Conservation (phyloP, 2,329 filamentous ascomycete genomes). For the Paecilomyces niveus region DNA sequence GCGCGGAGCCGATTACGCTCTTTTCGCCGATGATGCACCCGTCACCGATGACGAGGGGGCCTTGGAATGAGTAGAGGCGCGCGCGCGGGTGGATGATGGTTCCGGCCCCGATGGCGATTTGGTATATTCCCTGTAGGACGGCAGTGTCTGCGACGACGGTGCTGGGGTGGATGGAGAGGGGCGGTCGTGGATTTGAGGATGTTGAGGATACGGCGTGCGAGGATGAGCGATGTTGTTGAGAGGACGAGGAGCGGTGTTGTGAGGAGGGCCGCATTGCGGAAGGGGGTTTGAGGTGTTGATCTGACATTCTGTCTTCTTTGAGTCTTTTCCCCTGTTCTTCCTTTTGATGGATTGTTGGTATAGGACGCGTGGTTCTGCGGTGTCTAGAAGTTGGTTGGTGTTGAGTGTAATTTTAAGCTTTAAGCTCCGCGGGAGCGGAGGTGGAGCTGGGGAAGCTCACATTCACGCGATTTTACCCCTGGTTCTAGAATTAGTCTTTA, state of each 20-base stretch:
- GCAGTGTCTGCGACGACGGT: slow-evolving; percentile 33
- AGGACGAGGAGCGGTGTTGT: slow-evolving; percentile 17
- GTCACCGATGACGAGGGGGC: slow-evolving; percentile 72
- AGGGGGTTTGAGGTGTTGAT: slow-evolving; percentile 19
- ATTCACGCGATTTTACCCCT: neutral
- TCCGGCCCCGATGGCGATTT: slow-evolving; percentile 69
- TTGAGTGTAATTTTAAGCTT: neutral
- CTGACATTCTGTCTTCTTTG: neutral
- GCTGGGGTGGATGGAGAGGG: slow-evolving; percentile 28
- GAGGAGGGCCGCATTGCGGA: slow-evolving; percentile 6
- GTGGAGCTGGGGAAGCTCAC: neutral
- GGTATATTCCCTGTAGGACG: slow-evolving; percentile 57
- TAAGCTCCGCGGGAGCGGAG: neutral
- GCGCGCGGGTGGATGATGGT: slow-evolving; percentile 81
- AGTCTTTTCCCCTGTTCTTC: neutral
- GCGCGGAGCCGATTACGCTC: slow-evolving; percentile 40
- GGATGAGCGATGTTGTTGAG: slow-evolving; percentile 2
- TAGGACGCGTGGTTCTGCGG: neutral
- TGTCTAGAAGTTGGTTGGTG: neutral
- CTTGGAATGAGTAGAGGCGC: slow-evolving; percentile 68
- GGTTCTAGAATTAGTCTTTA: neutral
- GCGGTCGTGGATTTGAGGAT: slow-evolving; percentile 24
- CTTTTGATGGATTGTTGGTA: neutral
- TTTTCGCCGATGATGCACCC: slow-evolving; percentile 75
- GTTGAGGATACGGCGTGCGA: slow-evolving; percentile 12